Evolutionary conservation across 2,329 filamentous ascomycete genomes (phyloP).

Genomic region (Fonsecaea pedrosoi): DNA sequence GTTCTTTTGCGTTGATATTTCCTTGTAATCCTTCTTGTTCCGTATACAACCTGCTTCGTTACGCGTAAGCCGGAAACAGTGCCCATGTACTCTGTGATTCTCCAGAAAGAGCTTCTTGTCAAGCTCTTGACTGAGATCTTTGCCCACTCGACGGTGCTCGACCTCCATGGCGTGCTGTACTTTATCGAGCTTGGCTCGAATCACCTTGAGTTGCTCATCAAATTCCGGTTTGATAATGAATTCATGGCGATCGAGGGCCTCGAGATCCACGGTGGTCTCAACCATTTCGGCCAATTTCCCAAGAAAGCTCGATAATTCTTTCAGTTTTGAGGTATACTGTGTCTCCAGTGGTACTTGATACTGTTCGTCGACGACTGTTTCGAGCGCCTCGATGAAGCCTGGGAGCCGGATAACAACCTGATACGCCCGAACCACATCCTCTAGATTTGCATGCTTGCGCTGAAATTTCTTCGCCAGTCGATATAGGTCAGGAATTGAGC

Average conservation of each 20-base stretch:
- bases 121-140: slow-evolving; percentile 86
- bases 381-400: slow-evolving; percentile 85
- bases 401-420: slow-evolving; percentile 92
- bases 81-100: slow-evolving; percentile 93
- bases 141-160: slow-evolving; percentile 77
- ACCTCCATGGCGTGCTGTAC: slow-evolving; percentile 80
- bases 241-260: slow-evolving; percentile 94
- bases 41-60: slow-evolving; percentile 91
- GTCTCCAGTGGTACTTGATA: slow-evolving; percentile 86
- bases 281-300: slow-evolving; percentile 95
- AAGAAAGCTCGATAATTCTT: slow-evolving; percentile 76
- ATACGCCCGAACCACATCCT: slow-evolving; percentile 94
- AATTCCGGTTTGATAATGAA: slow-evolving; percentile 99
- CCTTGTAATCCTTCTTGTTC: slow-evolving; percentile 86
- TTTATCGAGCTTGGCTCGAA: slow-evolving; percentile 88
- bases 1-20: slow-evolving; percentile 98
- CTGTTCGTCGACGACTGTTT: slow-evolving; percentile 92
- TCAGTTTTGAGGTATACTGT: slow-evolving; percentile 84
- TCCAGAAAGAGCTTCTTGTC: slow-evolving; percentile 99
- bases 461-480: slow-evolving; percentile 94
- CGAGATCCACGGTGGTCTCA: slow-evolving; percentile 94
- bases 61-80: slow-evolving; percentile 92
- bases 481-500: slow-evolving; percentile 92
- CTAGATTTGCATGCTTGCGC: slow-evolving; percentile 84
- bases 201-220: slow-evolving; percentile 84